Percentiles rank a stretch among this genome's conserved stretches.
These are phyloP conservation scores for Sodiomyces alkalinus DNA, from an alignment of 2,329 filamentous ascomycete genomes.

Conservation along the genomic window DNA sequence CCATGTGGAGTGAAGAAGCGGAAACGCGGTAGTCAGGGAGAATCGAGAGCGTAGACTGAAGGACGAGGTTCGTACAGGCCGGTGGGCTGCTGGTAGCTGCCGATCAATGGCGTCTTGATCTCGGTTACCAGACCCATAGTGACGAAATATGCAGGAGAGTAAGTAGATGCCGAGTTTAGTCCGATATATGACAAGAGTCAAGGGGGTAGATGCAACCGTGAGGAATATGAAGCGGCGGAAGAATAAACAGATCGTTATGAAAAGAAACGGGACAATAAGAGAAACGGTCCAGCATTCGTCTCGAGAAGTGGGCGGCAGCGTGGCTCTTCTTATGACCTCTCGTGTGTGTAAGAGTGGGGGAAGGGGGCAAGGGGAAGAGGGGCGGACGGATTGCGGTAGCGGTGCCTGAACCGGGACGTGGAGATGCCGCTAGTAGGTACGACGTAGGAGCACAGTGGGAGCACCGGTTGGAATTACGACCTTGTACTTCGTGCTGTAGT, in stretches of 20 bases:
- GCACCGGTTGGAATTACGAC: too few relatives aligned
- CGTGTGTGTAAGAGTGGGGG: too few relatives aligned
- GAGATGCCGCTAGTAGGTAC: too few relatives aligned
- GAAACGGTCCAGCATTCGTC: not conserved
- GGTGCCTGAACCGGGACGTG: too few relatives aligned
- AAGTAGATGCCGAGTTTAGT: too few relatives aligned
- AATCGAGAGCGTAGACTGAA: not conserved
- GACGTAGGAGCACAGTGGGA: too few relatives aligned
- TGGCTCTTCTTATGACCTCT: too few relatives aligned
- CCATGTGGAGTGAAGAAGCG: not conserved
- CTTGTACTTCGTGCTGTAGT: too few relatives aligned
- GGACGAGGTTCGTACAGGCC: constrained; percentile 35
- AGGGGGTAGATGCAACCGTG: not conserved
- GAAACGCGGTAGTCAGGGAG: not conserved
- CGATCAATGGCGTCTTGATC: constrained; percentile 54
- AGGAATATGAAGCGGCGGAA: not conserved
- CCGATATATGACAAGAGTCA: too few relatives aligned
- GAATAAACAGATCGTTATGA: not conserved
- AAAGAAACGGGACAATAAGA: not conserved
- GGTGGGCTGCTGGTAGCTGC: constrained; percentile 41
- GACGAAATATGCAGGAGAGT: constrained; percentile 9
- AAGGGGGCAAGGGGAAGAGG: too few relatives aligned
- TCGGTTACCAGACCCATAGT: constrained; percentile 37
- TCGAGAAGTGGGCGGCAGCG: too few relatives aligned
- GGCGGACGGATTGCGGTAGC: too few relatives aligned